Evolutionary conservation across 768 basidiomycete genomes (phyloP).

Genomic region (Austroboletus eburneus): DNA sequence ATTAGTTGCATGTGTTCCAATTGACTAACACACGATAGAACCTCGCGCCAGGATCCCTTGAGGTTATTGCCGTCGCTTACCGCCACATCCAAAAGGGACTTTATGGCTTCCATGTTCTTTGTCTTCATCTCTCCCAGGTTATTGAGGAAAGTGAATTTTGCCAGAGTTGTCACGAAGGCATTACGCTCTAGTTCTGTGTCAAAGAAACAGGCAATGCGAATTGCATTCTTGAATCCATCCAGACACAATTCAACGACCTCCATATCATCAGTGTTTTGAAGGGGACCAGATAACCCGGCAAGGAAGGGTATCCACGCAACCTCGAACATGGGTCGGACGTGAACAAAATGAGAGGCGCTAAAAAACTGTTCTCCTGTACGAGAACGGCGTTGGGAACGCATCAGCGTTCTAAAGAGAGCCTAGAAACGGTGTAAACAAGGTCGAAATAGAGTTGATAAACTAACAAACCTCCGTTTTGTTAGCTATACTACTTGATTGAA

Average conservation of each 20-base stretch:
- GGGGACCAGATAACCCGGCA: slow-evolving; percentile 88
- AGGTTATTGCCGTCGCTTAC: slow-evolving; percentile 96
- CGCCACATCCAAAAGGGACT: slow-evolving; percentile 88
- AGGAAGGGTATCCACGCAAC: slow-evolving; percentile 99
- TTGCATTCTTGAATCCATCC: slow-evolving; percentile 96
- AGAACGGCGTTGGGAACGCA: slow-evolving; percentile 84
- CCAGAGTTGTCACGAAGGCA: slow-evolving; percentile 94
- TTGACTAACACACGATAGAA: slow-evolving; percentile 95
- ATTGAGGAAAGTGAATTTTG: slow-evolving; percentile 96
- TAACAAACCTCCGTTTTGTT: slow-evolving; percentile 84
- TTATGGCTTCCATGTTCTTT: slow-evolving; percentile 99
- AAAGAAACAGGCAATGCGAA: slow-evolving; percentile 94
- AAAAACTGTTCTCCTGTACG: slow-evolving; percentile 86
- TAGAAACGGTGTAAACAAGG: slow-evolving; percentile 25
- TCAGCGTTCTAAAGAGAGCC: slow-evolving; percentile 91
- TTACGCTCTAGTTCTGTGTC: slow-evolving; percentile 98
- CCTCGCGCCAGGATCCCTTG: slow-evolving; percentile 95
- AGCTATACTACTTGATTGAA: slow-evolving; percentile 95
- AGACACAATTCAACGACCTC: slow-evolving; percentile 89
- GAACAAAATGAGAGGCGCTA: slow-evolving; percentile 93
- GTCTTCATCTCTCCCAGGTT: slow-evolving; percentile 98
- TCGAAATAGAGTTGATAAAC: background rate
- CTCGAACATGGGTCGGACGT: slow-evolving; percentile 98
- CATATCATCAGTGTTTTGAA: slow-evolving; percentile 93
- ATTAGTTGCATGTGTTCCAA: slow-evolving; percentile 98